Evolutionary conservation across 495 filamentous ascomycete species (phyloP), one percentile per base, ranked within the genome.

Genomic region (Daldinia loculata): DNA sequence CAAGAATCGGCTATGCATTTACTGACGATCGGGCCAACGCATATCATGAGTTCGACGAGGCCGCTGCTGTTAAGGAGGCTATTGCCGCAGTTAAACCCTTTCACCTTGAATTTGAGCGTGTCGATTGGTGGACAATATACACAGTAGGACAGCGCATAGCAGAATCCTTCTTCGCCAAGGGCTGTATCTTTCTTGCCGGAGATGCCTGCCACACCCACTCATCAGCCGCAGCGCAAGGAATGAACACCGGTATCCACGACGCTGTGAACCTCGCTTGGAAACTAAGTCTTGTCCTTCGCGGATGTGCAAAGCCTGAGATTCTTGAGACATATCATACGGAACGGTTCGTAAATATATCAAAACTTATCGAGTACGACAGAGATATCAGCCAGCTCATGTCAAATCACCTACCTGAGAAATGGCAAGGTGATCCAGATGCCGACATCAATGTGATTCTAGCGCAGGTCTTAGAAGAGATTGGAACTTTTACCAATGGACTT

Each of bases 161-260:
- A 1, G 73, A 76, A 12, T 70, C 63, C 5, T 87, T 86, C 30
- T 82, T 80, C 58, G 67, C 75, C 15, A 66, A 78, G 22, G 66
- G 75, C 14, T 78, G 82, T 4, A 75, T 89, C 3, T 82, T 89
- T 30, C 77, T 89, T 0, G 86, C 84, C 29, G 87, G 87, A 14
- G 87, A 89, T 74, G 83, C 88, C 5, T 86, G 85, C 3, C 88
- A 90, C 66, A 86, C 84, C 30, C 85, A 88, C 70, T 85, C 82
- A 36, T 86, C 87, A 0, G 83, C 81, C 0, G 87, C 85, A 0
- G 88, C 84, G 1, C 87, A 88, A 58, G 88, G 88, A 3, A 85
- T 90, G 82, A 90, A 90, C 69, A 85, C 84, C 0, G 87, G 88
- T 0, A 85, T 89, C 27, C 83, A 85, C 41, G 88, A 90, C 57